Conservation (phyloP, 345 rosid species). For the Syzygium aromaticum region DNA sequence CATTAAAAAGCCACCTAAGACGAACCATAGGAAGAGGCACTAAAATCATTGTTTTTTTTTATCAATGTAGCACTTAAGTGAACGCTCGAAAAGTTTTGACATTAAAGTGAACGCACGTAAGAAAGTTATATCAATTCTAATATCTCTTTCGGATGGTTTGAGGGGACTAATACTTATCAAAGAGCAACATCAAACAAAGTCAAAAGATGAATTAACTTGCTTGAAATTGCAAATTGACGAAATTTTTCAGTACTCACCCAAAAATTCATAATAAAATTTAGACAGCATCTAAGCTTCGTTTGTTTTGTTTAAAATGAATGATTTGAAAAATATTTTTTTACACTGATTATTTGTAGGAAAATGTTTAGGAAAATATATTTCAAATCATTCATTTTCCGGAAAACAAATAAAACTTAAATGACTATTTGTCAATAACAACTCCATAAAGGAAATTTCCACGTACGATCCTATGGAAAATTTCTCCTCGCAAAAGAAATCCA, state of each 20-base stretch:
- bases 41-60: too few species aligned
- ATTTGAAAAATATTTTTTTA: too few species aligned
- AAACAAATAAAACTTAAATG: too few species aligned
- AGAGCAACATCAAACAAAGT: not conserved
- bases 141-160: not conserved
- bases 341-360: too few species aligned
- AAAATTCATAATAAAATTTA: not conserved
- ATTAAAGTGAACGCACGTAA: not conserved
- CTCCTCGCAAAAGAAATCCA: not conserved
- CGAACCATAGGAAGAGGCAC: too few species aligned
- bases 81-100: not conserved
- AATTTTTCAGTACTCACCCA: not conserved
- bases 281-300: not conserved
- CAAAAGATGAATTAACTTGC: not conserved
- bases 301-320: too few species aligned
- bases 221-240: not conserved
- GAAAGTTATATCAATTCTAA: not conserved
- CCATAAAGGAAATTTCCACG: not conserved
- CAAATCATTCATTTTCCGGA: too few species aligned
- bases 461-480: not conserved
- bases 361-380: too few species aligned
- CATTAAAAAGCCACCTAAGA: not conserved
- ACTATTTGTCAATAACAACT: not conserved
- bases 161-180: not conserved
- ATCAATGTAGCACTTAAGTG: not conserved